phyloP scores from a whole-genome alignment of 176 grass and related monocot species.

The Juncus inflexus region DNA sequence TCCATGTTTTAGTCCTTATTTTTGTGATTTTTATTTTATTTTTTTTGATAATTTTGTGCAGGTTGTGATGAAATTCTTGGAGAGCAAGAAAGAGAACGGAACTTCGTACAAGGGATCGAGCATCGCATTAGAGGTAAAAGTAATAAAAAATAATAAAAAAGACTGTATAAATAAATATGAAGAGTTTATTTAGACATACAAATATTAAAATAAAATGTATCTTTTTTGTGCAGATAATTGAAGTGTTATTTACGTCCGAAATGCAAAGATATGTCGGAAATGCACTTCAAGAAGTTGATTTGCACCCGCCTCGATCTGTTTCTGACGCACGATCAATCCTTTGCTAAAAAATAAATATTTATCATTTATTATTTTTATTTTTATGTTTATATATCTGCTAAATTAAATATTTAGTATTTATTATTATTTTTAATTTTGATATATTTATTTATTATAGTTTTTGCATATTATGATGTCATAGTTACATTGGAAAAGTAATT shows the following conservation, averaged over 20 bases:
- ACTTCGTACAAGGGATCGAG: conserved; percentile 82
- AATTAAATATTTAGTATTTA: too few species aligned
- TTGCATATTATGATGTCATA: too few species aligned
- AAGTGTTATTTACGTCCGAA: conserved; percentile 77
- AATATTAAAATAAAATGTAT: neutral
- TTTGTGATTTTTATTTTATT: too few species aligned
- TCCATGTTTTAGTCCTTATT: too few species aligned
- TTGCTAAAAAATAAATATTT: conserved; percentile 22
- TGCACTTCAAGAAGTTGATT: conserved; percentile 80
- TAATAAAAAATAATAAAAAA: neutral
- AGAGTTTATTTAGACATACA: neutral
- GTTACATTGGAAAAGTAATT: too few species aligned
- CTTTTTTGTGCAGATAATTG: conserved; percentile 60
- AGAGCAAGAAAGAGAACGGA: conserved; percentile 94
- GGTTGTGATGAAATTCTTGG: conserved; percentile 80
- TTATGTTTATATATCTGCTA: too few species aligned
- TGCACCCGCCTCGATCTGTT: conserved; percentile 78
- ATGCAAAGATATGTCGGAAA: conserved; percentile 93
- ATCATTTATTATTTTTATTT: too few species aligned
- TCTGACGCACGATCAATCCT: conserved; percentile 81
- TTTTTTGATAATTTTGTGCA: conserved; percentile 27
- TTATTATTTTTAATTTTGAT: too few species aligned
- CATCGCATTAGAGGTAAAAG: conserved; percentile 74
- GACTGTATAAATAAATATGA: conserved; percentile 1
- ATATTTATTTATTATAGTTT: too few species aligned